These are phyloP conservation scores for Cairneyella variabilis DNA, from an alignment of 495 filamentous ascomycete species.

Conservation along the genomic window DNA sequence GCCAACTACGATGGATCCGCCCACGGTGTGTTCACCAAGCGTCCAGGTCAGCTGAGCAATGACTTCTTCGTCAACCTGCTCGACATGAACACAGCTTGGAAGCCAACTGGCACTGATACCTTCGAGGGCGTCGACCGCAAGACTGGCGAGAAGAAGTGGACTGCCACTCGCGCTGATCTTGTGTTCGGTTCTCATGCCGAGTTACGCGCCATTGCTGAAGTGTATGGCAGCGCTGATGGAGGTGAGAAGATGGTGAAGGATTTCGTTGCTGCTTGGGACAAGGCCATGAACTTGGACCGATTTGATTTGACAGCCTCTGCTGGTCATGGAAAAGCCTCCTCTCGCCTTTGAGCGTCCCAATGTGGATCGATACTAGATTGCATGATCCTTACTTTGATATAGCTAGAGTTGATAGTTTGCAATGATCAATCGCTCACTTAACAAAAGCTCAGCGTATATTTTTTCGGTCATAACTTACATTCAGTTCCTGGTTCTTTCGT, in stretches of 20 bases:
- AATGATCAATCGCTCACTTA: too few species aligned
- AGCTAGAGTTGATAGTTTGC: too few species aligned
- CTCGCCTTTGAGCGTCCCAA: slow-evolving; percentile 9
- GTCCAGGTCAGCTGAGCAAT: slow-evolving; percentile 62
- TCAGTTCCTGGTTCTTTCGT: too few species aligned
- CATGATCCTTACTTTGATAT: too few species aligned
- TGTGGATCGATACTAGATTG: too few species aligned
- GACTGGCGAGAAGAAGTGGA: slow-evolving; percentile 65
- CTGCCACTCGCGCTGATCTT: slow-evolving; percentile 62
- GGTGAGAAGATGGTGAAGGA: slow-evolving; percentile 63
- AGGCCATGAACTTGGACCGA: slow-evolving; percentile 68
- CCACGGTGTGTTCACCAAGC: slow-evolving; percentile 58
- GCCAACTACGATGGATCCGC: slow-evolving; percentile 62
- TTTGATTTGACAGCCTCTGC: slow-evolving; percentile 56
- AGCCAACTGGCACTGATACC: slow-evolving; percentile 44
- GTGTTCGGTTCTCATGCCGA: slow-evolving; percentile 69
- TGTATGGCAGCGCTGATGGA: slow-evolving; percentile 53
- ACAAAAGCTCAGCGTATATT: too few species aligned
- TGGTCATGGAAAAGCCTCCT: neutral
- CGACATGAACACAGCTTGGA: slow-evolving; percentile 61
- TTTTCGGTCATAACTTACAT: too few species aligned
- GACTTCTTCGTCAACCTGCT: slow-evolving; percentile 76
- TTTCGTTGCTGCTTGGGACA: slow-evolving; percentile 66
- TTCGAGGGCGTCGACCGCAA: slow-evolving; percentile 64
- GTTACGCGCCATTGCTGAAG: slow-evolving; percentile 63